Percentiles rank a stretch among this genome's conserved stretches.
Conservation (phyloP, 1,284 basidiomycete genomes). For the Tremellales sp. region DNA sequence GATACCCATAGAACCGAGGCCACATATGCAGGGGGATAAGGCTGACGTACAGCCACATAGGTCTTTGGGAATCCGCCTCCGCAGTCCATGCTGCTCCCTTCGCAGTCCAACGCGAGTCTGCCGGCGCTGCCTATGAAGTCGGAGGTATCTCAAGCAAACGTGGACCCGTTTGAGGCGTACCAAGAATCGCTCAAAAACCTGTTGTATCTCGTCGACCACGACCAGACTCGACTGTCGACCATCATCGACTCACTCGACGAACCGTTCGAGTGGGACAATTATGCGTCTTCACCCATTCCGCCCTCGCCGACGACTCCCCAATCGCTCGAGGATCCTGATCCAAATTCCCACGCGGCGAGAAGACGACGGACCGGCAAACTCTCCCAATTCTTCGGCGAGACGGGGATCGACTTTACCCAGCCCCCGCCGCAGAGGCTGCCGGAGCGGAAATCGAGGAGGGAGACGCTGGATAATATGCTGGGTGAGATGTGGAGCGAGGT, state of each 20-base stretch:
- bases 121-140: not conserved
- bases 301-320: not conserved
- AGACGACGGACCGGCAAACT: conserved; percentile 26
- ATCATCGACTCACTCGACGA: conserved; percentile 31
- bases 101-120: not conserved
- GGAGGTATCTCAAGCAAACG: not conserved
- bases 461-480: conserved; percentile 34
- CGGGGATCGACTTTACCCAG: conserved; percentile 12
- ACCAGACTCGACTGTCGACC: conserved; percentile 21
- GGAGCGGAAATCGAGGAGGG: conserved; percentile 9
- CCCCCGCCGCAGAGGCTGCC: conserved; percentile 1
- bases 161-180: conserved; percentile 19
- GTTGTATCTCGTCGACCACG: conserved; percentile 32
- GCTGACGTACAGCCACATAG: conserved; percentile 4
- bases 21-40: not conserved
- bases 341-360: conserved; percentile 9
- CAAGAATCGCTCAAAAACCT: conserved; percentile 26
- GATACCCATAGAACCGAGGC: not conserved
- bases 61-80: conserved; percentile 32
- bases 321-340: conserved; percentile 3
- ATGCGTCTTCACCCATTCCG: conserved; percentile 7
- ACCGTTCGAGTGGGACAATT: not conserved
- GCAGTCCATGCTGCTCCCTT: conserved; percentile 16
- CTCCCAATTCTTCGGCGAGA: conserved; percentile 31
- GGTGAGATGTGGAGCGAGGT: conserved; percentile 33